These are phyloP conservation scores for Pseudocercospora musae DNA, from an alignment of 2,329 filamentous ascomycete genomes.

Conservation along the genomic window DNA sequence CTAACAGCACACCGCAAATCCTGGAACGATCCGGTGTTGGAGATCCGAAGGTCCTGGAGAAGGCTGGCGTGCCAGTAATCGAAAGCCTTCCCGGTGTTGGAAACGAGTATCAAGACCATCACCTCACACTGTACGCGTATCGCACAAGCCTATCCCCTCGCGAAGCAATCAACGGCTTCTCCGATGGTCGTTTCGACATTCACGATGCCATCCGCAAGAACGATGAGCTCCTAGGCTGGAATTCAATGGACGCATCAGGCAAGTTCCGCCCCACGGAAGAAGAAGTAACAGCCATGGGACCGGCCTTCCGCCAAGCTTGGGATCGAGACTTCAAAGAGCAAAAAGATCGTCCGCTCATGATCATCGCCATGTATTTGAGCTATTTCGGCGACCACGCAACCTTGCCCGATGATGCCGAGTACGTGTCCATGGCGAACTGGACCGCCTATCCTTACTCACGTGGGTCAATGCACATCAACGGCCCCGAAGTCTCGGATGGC, in stretches of 20 bases:
- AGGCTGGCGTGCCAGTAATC: constrained; percentile 30
- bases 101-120: constrained; percentile 20
- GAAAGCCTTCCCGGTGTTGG: constrained; percentile 12
- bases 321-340: constrained; percentile 50
- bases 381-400: constrained; percentile 27
- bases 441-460: constrained; percentile 60
- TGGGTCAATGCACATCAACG: constrained; percentile 58
- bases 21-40: constrained; percentile 63
- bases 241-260: constrained; percentile 50
- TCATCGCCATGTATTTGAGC: constrained; percentile 39
- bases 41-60: constrained; percentile 12
- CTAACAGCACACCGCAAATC: constrained; percentile 54
- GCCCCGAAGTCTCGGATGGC: constrained; percentile 39
- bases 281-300: constrained; percentile 52
- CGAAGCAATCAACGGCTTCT: constrained; percentile 54
- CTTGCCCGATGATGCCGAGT: constrained; percentile 37
- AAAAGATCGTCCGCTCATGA: constrained; percentile 48
- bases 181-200: constrained; percentile 47
- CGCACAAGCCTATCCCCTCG: constrained; percentile 43
- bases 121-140: constrained; percentile 54
- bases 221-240: constrained; percentile 55
- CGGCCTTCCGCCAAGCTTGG: constrained; percentile 54
- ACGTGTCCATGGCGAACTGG: constrained; percentile 51
- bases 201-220: constrained; percentile 45
- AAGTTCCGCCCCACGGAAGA: constrained; percentile 55